Conservation (phyloP, 306 rosid species). For the Cucurbita argyrosperma region DNA sequence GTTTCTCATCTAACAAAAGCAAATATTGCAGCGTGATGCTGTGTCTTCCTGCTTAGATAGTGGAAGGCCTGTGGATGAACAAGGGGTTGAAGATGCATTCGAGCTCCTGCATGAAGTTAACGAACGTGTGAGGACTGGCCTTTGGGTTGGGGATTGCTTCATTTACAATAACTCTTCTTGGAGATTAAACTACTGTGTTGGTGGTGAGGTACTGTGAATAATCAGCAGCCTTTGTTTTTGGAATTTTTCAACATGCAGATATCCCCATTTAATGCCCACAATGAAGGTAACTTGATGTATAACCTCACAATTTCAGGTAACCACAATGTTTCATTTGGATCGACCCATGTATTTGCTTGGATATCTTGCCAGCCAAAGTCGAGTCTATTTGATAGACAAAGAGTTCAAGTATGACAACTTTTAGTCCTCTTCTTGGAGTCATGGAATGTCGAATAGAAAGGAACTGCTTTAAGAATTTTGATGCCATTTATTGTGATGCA, state of each 20-base stretch:
- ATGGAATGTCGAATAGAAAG: not conserved
- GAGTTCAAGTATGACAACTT: conserved; percentile 79
- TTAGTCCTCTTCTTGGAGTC: conserved; percentile 9
- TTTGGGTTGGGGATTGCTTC: conserved; percentile 99
- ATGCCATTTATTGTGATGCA: conserved; percentile 18
- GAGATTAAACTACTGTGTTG: conserved; percentile 98
- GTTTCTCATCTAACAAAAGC: not conserved
- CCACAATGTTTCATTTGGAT: conserved; percentile 98
- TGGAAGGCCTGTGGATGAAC: conserved; percentile 75
- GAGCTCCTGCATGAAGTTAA: conserved; percentile 91
- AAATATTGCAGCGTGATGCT: conserved; percentile 69
- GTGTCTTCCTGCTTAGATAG: conserved; percentile 84
- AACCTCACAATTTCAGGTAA: conserved; percentile 46
- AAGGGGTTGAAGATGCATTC: conserved; percentile 96
- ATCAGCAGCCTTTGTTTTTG: not conserved
- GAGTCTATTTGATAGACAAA: conserved; percentile 89
- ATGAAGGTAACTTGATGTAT: conserved; percentile 13
- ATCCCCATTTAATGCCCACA: conserved; percentile 7
- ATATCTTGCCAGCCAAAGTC: conserved; percentile 91
- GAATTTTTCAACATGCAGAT: not conserved
- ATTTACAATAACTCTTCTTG: conserved; percentile 91
- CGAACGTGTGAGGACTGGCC: conserved; percentile 92
- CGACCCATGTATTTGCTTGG: conserved; percentile 99
- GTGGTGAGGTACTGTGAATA: conserved; percentile 74
- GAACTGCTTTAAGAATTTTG: conserved; percentile 7